Base-by-base conservation (phyloP, 2,329 filamentous ascomycete species). In the Monilinia aucupariae region DNA sequence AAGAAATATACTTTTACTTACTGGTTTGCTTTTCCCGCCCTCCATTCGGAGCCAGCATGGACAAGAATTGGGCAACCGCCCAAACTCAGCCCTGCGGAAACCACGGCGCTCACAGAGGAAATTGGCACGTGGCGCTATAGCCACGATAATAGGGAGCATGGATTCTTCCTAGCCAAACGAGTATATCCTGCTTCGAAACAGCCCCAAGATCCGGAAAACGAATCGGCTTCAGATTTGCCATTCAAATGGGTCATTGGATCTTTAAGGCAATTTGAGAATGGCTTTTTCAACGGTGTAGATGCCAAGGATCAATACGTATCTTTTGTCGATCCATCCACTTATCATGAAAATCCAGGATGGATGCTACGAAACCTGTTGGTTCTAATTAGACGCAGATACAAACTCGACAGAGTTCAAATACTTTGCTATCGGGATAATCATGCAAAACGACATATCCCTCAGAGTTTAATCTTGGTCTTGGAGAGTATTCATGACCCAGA, bases 1-100 rank as follows among this genome's bases (percentile, higher is more conserved):
- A 99, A 99, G 76, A 97, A 96, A 74, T 97, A 97, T 78, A 91
- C 88, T 67, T 97, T 97, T 74, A 91, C 89, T n/a, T 97, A 97
- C 77, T 96, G 96, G 86, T 97, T 97, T 76, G 93, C 89, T 6
- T 99, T 96, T 72, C 94, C 94, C 0, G 92, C 93, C 20, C 81
- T 99, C 51, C 92, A 96, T 74, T 96, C 93, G 4, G 88, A 93
- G 61, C 91, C 91, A 1, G 80, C 82, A 34, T 99, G 94, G 94
- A 87, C 84, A 69, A 79, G 87, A 59, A 75, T 81, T 2, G 79
- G 70, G 27, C 51, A 59, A n/a, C 61, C 79, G 10, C 78, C 84
- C 54, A 76, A 79, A 60, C 77, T 97, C 54, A 84, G 80, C 3
- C 73, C 82, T 2, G 79, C 83, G 66, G 93, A 97, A 75, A 93